Evolutionary conservation across 129 eudicot genomes (phyloP).

Genomic region (Flaveria bidentis): DNA sequence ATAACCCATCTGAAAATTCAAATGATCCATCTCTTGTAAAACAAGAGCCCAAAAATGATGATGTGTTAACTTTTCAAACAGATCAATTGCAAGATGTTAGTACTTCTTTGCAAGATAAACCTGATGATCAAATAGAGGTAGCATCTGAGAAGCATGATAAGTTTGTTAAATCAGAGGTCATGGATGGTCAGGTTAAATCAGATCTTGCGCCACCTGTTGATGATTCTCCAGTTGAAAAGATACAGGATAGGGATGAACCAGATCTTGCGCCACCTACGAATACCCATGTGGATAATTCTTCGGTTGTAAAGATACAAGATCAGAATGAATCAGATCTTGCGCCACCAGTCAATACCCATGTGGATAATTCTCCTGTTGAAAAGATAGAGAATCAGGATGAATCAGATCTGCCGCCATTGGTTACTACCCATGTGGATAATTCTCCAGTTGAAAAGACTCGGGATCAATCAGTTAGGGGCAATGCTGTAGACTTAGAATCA

Average conservation of each 20-base stretch:
- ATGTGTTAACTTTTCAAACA: conserved; percentile 33
- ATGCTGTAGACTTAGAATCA: conserved; percentile 37
- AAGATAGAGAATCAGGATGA: conserved; percentile 13
- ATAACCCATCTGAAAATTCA: conserved; percentile 20
- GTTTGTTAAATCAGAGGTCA: conserved; percentile 18
- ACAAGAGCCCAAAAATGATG: conserved; percentile 28
- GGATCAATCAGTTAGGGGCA: conserved; percentile 18
- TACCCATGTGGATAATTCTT: conserved; percentile 31
- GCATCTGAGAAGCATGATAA: conserved; percentile 25
- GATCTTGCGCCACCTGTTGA: conserved; percentile 23
- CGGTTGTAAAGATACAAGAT: conserved; percentile 31
- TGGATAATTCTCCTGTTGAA: conserved; percentile 35
- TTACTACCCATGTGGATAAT: conserved; percentile 24
- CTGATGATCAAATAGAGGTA: conserved; percentile 25
- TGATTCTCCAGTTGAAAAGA: conserved; percentile 34
- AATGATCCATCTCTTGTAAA: conserved; percentile 39
- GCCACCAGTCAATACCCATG: conserved; percentile 31
- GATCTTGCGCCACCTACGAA: conserved; percentile 26
- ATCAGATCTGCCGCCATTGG: conserved; percentile 22
- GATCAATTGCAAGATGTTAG: conserved; percentile 33
- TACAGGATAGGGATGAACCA: conserved; percentile 26
- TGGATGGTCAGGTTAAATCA: conserved; percentile 18
- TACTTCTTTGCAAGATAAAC: conserved; percentile 37
- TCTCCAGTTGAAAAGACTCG: conserved; percentile 29
- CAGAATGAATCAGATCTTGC: conserved; percentile 25